phyloP scores from a whole-genome alignment of 2,329 filamentous ascomycete genomes.

The Fusarium sp. region DNA sequence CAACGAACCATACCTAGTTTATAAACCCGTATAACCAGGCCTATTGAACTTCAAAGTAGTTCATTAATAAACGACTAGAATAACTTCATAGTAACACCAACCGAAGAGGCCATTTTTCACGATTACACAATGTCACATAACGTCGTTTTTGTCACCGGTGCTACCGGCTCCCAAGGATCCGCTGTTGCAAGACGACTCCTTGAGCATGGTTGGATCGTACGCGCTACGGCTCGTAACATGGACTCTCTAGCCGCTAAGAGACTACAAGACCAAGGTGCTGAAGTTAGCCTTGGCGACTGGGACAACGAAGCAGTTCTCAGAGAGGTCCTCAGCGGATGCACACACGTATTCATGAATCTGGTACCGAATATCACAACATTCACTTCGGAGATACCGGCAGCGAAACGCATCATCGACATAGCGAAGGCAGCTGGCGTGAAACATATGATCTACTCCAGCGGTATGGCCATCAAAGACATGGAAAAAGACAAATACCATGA shows the following conservation, averaged over 20 bases:
- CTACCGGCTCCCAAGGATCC: conserved; percentile 4
- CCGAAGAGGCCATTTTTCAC: too few relatives aligned
- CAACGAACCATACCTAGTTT: neutral
- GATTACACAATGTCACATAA: neutral
- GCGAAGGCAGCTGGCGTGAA: neutral
- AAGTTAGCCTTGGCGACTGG: neutral
- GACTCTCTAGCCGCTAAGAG: neutral
- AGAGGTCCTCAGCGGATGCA: neutral
- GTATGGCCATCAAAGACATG: conserved; percentile 10
- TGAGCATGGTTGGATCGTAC: neutral
- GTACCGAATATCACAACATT: neutral
- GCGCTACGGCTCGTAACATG: neutral
- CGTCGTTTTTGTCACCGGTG: conserved; percentile 2
- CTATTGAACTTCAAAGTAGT: accelerated
- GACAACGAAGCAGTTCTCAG: neutral
- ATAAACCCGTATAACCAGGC: neutral
- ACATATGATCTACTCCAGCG: conserved; percentile 11
- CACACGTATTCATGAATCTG: neutral
- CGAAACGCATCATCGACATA: neutral
- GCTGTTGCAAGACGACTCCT: neutral
- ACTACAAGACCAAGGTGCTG: neutral
- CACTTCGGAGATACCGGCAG: neutral
- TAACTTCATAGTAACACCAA: neutral
- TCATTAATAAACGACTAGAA: too few relatives aligned
- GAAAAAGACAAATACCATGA: neutral